Conservation (phyloP, 177 flowering plant genomes). For the Vitis hybrid region DNA sequence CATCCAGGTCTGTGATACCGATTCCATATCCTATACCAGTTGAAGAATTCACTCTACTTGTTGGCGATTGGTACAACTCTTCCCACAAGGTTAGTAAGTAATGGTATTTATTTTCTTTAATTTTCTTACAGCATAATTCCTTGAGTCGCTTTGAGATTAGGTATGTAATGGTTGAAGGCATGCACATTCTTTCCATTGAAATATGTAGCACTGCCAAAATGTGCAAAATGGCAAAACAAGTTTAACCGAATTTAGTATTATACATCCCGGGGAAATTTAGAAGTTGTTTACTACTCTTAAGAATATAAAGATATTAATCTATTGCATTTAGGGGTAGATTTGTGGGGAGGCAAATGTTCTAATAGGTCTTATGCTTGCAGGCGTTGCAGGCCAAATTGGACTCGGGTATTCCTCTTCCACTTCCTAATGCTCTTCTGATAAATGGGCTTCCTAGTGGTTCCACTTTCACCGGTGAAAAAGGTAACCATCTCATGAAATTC, state of each 20-base stretch:
- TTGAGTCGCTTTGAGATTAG: too few relatives aligned
- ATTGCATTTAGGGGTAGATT: too few relatives aligned
- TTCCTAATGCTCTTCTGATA: slow-evolving; percentile 47
- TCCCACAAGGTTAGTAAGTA: slow-evolving; percentile 43
- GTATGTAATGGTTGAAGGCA: too few relatives aligned
- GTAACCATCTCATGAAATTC: slow-evolving; percentile 6
- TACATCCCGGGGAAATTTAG: too few relatives aligned
- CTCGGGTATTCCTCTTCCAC: slow-evolving; percentile 35
- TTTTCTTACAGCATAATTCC: too few relatives aligned
- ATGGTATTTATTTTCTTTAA: too few relatives aligned
- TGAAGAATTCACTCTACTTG: slow-evolving; percentile 41
- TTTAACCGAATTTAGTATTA: too few relatives aligned
- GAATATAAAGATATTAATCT: too few relatives aligned
- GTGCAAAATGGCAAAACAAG: too few relatives aligned
- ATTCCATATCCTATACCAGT: slow-evolving; percentile 44
- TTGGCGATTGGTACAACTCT: slow-evolving; percentile 54
- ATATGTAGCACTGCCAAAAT: too few relatives aligned
- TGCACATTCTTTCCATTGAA: too few relatives aligned
- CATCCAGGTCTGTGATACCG: slow-evolving; percentile 32
- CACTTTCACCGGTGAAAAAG: slow-evolving; percentile 31
- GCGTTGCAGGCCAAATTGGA: slow-evolving; percentile 34
- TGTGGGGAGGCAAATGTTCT: neutral
- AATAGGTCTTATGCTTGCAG: slow-evolving; percentile 21
- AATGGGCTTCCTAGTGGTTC: slow-evolving; percentile 29
- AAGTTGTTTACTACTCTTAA: too few relatives aligned